phyloP scores from a whole-genome alignment of 2,329 filamentous ascomycete genomes.

The Grosmannia huntii region DNA sequence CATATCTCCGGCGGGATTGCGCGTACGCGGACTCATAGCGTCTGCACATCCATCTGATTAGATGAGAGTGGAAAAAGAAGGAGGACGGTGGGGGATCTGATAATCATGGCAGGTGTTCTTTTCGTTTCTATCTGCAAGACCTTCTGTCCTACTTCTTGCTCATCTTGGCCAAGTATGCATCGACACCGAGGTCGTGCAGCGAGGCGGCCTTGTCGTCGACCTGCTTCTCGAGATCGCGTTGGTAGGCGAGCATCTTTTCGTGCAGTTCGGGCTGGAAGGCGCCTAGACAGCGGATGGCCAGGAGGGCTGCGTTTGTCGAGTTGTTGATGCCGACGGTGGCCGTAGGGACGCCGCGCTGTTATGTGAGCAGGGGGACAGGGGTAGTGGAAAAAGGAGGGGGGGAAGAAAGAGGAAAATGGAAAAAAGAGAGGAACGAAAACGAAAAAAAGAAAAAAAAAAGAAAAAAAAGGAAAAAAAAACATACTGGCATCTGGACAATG shows the following conservation, averaged over 20 bases:
- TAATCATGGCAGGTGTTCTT: neutral
- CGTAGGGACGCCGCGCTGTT: conserved; percentile 33
- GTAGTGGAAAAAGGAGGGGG: conserved; percentile 18
- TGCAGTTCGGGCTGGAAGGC: conserved; percentile 33
- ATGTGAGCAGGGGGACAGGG: conserved; percentile 19
- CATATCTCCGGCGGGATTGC: neutral
- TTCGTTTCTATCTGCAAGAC: neutral
- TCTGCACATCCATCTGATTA: neutral
- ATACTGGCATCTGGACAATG: conserved; percentile 66
- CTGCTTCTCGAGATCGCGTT: conserved; percentile 45
- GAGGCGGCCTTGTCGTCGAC: conserved; percentile 48
- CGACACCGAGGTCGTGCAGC: conserved; percentile 40
- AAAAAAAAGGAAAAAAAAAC: conserved; percentile 13
- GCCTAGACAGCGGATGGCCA: conserved; percentile 12
- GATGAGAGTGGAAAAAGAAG: neutral
- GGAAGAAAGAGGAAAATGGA: too few relatives aligned
- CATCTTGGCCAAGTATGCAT: conserved; percentile 15
- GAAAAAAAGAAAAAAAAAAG: neutral
- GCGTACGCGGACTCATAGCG: neutral
- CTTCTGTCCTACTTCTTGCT: neutral
- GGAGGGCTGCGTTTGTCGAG: conserved; percentile 50
- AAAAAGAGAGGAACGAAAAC: conserved; percentile 15
- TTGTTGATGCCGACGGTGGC: conserved; percentile 73
- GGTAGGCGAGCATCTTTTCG: conserved; percentile 45
- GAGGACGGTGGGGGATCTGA: neutral